Base-by-base conservation (phyloP, 1,284 basidiomycete species). In the Puccinia brachypodii region DNA sequence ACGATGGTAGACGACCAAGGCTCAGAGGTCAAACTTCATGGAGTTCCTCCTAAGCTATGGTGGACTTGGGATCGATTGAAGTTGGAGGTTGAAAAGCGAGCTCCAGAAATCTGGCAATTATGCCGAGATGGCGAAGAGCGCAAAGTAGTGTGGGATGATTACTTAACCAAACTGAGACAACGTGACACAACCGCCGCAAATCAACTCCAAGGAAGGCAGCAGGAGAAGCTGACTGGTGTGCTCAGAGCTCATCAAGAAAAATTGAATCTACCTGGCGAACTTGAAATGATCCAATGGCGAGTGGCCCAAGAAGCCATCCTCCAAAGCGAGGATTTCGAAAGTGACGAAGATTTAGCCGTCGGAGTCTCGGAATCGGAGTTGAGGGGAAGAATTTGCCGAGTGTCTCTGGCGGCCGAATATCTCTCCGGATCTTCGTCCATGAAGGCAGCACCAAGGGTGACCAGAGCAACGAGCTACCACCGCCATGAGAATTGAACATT, bases 61-160 rank as follows among this genome's bases (percentile, higher is more conserved):
- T 86, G 85, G 85, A 84, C 83, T 80, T 85, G 82, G 82, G 85
- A 85, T 83, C 78, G 84, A 33, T 84, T 83, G 19, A 83, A 83
- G 68, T 80, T 82, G 53, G 82, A 84, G 62, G 74, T 85, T 60
- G 76, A 72, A 56, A 66, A 75, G 16, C 75, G 83, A 53, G 44
- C n/a, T n/a, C 72, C 82, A 16, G 85, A 86, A 1, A 83, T 84
- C 11, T 96, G 94, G 94, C 91, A 92, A 84, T 92, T 94, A 84
- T 91, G 91, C 28, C 91, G 91, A 84, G 89, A 94, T 69, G 92
- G 94, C 86, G 90, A 92, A 4, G 95, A 98, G 87, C 89, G 94
- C 77, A 91, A 88, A 84, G 89, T 92, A 76, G 91, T 98, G 80
- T 95, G 96, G 83, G 93, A 96, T 81, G 95, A 97, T 86, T 95